Evolutionary conservation across 371 early-diverging fungal genomes (phyloP), one percentile per base, ranked within the genome.

Genomic region (Lichtheimia corymbifera): DNA sequence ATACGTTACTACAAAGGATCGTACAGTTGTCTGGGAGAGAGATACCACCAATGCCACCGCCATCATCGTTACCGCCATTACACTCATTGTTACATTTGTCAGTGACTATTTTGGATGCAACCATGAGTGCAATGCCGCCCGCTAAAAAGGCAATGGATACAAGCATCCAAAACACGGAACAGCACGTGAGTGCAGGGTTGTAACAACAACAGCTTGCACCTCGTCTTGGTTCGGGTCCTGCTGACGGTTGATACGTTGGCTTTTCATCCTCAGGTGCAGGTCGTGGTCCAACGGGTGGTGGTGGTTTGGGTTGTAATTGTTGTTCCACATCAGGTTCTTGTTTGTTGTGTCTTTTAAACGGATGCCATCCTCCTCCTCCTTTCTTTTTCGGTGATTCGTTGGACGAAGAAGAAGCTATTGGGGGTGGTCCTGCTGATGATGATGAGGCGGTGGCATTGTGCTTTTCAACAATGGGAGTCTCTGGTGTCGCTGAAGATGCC

Each of bases 111-210:
- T 66, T 60, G 54, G 67, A 62, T 17, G 68, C 61, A 20, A 66
- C 51, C 53, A 66, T 68, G 40, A 72, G 43, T 7, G 68, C 72
- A 51, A 67, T 61, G 18, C 68, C 67, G 20, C 59, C 67, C 14
- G 68, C 67, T 24, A 66, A 20, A 55, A 66, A 65, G 0, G 56
- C 69, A 2, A 66, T 9, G 2, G 60, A 49, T n/a, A 70, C 57
- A 13, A 70, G 56, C 63, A 70, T 63, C 18, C 70, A 65, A 50
- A 70, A 70, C 17, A 62, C 61, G 14, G 66, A 66, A 35, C 70
- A 70, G 50, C 70, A 70, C 6, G 70, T 66, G 50, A 66, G 50
- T 0, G 62, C 70, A 15, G 70, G 66, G 28, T 63, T 63, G 28
- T 63, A 69, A 52, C 63, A 65, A 30, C 65, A 65, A 50, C 56